Evolutionary conservation across 768 basidiomycete species (phyloP), one percentile per base, ranked within the genome.

Genomic region (Psilocybe cyanescens): DNA sequence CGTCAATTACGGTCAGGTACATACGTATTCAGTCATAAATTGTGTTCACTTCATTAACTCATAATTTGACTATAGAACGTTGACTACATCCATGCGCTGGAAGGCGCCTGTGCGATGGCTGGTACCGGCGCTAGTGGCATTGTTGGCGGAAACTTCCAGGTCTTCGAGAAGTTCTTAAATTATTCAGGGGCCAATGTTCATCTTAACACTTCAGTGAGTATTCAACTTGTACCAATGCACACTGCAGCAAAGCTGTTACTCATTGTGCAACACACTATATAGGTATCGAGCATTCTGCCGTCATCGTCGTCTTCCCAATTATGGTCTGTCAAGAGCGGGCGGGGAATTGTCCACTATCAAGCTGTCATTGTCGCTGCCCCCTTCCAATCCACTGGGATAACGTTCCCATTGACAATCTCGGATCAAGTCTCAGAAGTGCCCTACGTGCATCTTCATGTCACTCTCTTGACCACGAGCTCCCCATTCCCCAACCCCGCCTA

Each of bases 301-400:
- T 76, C 77, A 66, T 71, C 77, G n/a, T 74, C 74, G 0, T 66
- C 74, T 39, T 77, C 82, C 3, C 75, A 78, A 44, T 67, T 78
- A 35, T 90, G 89, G 87, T 77, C 77, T 2, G 73, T 92, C 52
- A 74, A 78, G 57, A 87, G 79, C 55, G 68, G 74, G 12, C 72
- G 74, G 17, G 85, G 86, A 24, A 74, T 79, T 14, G 62, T 72
- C 33, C 73, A 80, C 46, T 95, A 93, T 71, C 85, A 83, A 70
- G 87, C 86, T 2, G 83, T 98, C 58, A 88, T 99, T 69, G 79
- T 97, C 57, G 95, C 95, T 2, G 89, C 94, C 1, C 97, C 97
- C 2, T 91, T 87, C 79, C 87, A 92, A 74, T 85, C 81, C 29
- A 82, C 91, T 1, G 76, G 75, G 12, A 89, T 93, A 63, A 68